These are phyloP conservation scores for Telopea speciosissima DNA, from an alignment of 177 flowering plant species.

Conservation along the genomic window DNA sequence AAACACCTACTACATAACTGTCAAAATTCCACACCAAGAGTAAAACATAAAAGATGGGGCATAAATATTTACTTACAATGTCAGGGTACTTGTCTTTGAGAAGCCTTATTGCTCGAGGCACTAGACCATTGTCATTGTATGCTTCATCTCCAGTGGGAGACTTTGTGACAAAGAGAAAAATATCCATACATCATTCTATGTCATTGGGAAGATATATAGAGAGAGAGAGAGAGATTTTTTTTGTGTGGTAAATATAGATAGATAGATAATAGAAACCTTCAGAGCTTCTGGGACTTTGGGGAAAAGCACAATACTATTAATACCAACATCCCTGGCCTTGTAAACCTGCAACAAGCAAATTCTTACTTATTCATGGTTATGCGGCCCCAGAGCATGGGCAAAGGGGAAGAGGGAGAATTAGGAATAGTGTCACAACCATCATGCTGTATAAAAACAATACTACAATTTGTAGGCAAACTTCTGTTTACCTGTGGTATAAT, in stretches of 20 bases:
- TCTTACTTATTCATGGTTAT: constrained; percentile 20
- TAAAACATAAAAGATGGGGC: not conserved
- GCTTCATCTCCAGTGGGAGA: constrained; percentile 82
- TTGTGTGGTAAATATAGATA: no score
- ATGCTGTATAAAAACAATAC: not conserved
- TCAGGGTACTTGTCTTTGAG: constrained; percentile 93
- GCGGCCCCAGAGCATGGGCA: not conserved
- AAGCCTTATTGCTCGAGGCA: constrained; percentile 78
- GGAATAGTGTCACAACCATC: not conserved
- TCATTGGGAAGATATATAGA: constrained; percentile 11
- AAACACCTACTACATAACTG: not conserved
- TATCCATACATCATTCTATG: constrained; percentile 2
- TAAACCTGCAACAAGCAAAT: constrained; percentile 44
- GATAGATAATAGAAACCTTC: constrained; percentile 48
- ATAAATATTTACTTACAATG: constrained; percentile 51
- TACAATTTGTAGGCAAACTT: not conserved
- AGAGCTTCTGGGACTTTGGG: constrained; percentile 95
- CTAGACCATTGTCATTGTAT: constrained; percentile 87
- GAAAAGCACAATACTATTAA: constrained; percentile 87
- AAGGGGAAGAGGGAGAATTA: not conserved
- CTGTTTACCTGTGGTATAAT: not conserved
- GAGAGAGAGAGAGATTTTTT: constrained; percentile 48
- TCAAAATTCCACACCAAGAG: not conserved
- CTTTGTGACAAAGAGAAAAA: constrained; percentile 34
- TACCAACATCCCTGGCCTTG: constrained; percentile 96